These are phyloP conservation scores for Beauveria medogensis DNA, from an alignment of 2,329 filamentous ascomycete genomes.

Conservation along the genomic window DNA sequence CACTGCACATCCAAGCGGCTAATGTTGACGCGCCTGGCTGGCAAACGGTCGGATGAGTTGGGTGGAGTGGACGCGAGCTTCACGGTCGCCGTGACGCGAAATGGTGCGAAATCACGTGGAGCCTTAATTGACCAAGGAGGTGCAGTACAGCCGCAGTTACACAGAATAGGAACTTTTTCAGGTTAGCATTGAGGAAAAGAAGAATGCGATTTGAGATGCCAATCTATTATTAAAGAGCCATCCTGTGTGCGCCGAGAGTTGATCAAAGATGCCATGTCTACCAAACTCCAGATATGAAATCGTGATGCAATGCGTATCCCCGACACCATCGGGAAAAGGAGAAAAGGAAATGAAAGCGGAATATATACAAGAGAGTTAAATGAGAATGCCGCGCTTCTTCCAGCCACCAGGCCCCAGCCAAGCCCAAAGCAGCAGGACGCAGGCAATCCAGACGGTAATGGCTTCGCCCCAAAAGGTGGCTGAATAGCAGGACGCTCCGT, in stretches of 20 bases:
- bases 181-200: background rate
- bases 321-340: background rate
- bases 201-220: background rate
- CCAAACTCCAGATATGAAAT: conserved; percentile 1
- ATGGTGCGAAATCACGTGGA: conserved; percentile 12
- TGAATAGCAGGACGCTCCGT: conserved; percentile 74
- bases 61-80: conserved; percentile 5
- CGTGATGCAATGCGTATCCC: background rate
- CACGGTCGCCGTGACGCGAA: conserved; percentile 6
- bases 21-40: background rate
- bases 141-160: background rate
- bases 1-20: background rate
- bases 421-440: conserved; percentile 63
- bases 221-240: background rate
- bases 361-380: conserved; percentile 25
- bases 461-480: conserved; percentile 81
- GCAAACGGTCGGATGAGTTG: background rate
- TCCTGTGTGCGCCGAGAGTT: background rate
- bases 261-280: background rate
- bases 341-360: background rate
- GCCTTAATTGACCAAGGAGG: background rate
- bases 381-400: conserved; percentile 66
- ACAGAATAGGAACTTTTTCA: background rate
- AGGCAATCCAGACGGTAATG: conserved; percentile 68
- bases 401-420: conserved; percentile 76